These are phyloP conservation scores for Wickerhamomyces sp. DNA, from an alignment of 1,139 yeast species.

Conservation along the genomic window DNA sequence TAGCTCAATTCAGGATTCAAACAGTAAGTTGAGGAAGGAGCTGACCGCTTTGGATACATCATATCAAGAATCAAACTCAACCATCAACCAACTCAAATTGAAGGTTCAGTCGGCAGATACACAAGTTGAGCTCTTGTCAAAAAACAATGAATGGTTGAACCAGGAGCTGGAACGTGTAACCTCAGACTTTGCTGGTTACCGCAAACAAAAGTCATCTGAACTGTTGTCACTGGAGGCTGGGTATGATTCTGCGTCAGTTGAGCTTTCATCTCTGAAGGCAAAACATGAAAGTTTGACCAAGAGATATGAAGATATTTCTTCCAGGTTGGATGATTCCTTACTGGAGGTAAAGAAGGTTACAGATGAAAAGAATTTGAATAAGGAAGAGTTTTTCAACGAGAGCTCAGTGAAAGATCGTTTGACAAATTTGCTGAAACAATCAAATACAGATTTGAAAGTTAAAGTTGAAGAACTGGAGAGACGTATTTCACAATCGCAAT, in stretches of 20 bases:
- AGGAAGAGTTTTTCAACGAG: constrained; percentile 57
- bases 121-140: constrained; percentile 31
- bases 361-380: constrained; percentile 40
- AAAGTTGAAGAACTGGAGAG: constrained; percentile 46
- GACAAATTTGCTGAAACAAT: constrained; percentile 52
- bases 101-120: constrained; percentile 34
- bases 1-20: constrained; percentile 42
- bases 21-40: constrained; percentile 38
- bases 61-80: constrained; percentile 29
- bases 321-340: constrained; percentile 34
- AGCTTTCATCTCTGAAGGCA: constrained; percentile 32
- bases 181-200: constrained; percentile 31
- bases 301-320: constrained; percentile 32
- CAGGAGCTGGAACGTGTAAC: constrained; percentile 30
- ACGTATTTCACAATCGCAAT: constrained; percentile 37
- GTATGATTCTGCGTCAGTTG: constrained; percentile 29
- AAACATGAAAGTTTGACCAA: constrained; percentile 24
- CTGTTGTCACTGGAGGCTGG: constrained; percentile 31
- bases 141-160: constrained; percentile 34
- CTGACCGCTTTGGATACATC: constrained; percentile 35
- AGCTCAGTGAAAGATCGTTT: constrained; percentile 60
- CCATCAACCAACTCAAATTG: constrained; percentile 30
- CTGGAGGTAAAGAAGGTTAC: constrained; percentile 42
- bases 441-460: constrained; percentile 39
- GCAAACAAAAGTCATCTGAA: constrained; percentile 34